These are phyloP conservation scores for Phialemonium atrogriseum DNA, from an alignment of 2,329 filamentous ascomycete species.

Conservation along the genomic window DNA sequence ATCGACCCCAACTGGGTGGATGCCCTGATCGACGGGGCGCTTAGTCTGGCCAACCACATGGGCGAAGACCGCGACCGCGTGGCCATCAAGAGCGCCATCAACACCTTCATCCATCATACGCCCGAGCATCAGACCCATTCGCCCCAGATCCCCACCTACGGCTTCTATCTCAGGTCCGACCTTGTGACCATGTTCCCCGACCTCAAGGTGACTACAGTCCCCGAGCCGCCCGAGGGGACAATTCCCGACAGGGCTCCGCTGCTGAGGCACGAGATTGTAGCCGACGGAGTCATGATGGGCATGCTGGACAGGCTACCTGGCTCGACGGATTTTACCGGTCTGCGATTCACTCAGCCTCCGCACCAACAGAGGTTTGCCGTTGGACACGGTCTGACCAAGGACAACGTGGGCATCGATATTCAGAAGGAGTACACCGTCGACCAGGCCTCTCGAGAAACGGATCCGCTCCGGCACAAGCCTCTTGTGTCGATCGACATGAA, in stretches of 20 bases:
- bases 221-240: constrained; percentile 5
- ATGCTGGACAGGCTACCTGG: constrained; percentile 21
- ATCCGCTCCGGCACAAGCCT: constrained; percentile 4
- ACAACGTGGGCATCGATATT: constrained; percentile 11
- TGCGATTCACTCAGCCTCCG: constrained; percentile 25
- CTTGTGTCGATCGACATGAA: constrained; percentile 4
- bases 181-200: constrained; percentile 29
- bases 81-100: constrained; percentile 22
- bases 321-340: constrained; percentile 14
- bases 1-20: constrained; percentile 35
- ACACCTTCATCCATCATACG: constrained; percentile 18
- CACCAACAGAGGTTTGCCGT: constrained; percentile 28
- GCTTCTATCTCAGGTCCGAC: constrained; percentile 28
- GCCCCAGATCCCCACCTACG: constrained; percentile 26
- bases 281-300: constrained; percentile 21
- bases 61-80: constrained; percentile 19
- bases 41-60: constrained; percentile 30
- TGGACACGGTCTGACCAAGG: constrained; percentile 9
- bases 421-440: constrained; percentile 17
- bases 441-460: constrained; percentile 4
- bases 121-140: constrained; percentile 8
- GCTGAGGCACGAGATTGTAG: constrained; percentile 22
- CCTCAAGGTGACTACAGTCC: constrained; percentile 18
- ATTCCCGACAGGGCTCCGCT: constrained; percentile 16
- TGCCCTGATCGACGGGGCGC: constrained; percentile 32